A percentile compares a stretch with the other conserved stretches of the same genome.
Evolutionary conservation across 2,329 filamentous ascomycete species (phyloP).

Genomic region (Xylariomycetidae sp.): DNA sequence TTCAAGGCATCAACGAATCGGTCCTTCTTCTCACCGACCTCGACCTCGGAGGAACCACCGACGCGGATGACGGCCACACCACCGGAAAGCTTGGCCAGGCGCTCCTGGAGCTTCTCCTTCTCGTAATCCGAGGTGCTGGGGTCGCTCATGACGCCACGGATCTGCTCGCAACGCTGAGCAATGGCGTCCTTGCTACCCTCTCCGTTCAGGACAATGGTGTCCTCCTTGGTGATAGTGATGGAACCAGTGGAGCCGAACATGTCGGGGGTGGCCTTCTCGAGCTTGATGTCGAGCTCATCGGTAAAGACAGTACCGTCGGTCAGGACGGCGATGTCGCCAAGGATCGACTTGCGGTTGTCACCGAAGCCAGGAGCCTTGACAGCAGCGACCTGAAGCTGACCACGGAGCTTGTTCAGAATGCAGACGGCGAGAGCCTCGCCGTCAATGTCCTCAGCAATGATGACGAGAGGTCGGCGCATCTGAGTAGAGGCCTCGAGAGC

Average conservation of each 20-base stretch:
- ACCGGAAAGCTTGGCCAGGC: slow-evolving; percentile 96
- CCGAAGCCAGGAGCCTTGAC: slow-evolving; percentile 99
- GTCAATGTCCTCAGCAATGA: slow-evolving; percentile 98
- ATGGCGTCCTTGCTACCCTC: slow-evolving; percentile 93
- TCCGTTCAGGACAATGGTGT: slow-evolving; percentile 97
- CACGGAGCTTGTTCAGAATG: slow-evolving; percentile 99
- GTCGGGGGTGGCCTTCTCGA: slow-evolving; percentile 94
- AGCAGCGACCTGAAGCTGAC: slow-evolving; percentile 95
- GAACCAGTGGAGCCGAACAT: slow-evolving; percentile 96
- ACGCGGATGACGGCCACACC: slow-evolving; percentile 99
- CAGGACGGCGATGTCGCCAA: slow-evolving; percentile 90
- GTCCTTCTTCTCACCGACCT: slow-evolving; percentile 99
- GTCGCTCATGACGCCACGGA: slow-evolving; percentile 92
- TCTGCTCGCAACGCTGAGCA: slow-evolving; percentile 95
- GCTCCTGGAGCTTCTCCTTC: slow-evolving; percentile 99
- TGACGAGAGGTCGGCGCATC: slow-evolving; percentile 89
- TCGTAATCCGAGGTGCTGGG: slow-evolving; percentile 96
- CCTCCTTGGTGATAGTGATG: slow-evolving; percentile 99
- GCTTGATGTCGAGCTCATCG: slow-evolving; percentile 97
- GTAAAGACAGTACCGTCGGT: slow-evolving; percentile 98
- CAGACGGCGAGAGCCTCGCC: slow-evolving; percentile 97
- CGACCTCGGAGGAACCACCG: slow-evolving; percentile 92
- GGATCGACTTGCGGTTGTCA: slow-evolving; percentile 99
- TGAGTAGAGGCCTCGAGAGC: slow-evolving; percentile 96
- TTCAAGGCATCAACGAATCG: slow-evolving; percentile 97